Base-by-base conservation (phyloP, 2,329 filamentous ascomycete genomes). In the Penicillium sclerotigenum region DNA sequence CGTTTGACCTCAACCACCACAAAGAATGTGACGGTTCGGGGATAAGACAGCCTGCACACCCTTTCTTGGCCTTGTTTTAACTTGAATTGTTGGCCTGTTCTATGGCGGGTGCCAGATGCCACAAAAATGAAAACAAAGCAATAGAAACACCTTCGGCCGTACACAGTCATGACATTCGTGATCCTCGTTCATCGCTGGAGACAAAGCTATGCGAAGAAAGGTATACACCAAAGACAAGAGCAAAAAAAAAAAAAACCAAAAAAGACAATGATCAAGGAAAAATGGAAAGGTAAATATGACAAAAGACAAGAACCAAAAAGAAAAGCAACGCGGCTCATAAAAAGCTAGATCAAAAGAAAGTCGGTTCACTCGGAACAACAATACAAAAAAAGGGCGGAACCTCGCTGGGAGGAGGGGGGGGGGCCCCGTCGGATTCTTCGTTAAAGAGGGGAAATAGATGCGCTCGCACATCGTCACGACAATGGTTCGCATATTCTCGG, bases 101-200 rank as follows among this genome's bases (percentile, higher is more conserved):
- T 11, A 34, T 45, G 34, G 48, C 50, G 33, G 47, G 42, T 34
- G 38, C 54, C 50, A 49, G 49, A 52, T 47, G 48, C 37, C 47
- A 58, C 52, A 57, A 56, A 59, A 58, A 51, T 57, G 48, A 57
- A 58, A 59, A 52, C 34, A 64, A 54, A 59, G 56, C 52, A 56
- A 52, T 36, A 58, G 62, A 51, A 60, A 63, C 54, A 61, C 60
- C 65, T 56, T 64, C 66, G 69, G 68, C 71, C 71, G 67, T 73
- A 71, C 64, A 72, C 66, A 64, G 71, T 73, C 72, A 72, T 74
- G 70, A 73, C 65, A 63, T 70, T 74, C 71, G 69, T 75, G 68
- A 70, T 71, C 70, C 67, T 74, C 71, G 65, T 65, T 74, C 71
- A 71, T 71, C 70, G 71, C 68, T 69, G 63, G 61, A 63, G 61